These are phyloP conservation scores for Alnus glutinosa DNA, from an alignment of 306 rosid genomes.

Conservation along the genomic window DNA sequence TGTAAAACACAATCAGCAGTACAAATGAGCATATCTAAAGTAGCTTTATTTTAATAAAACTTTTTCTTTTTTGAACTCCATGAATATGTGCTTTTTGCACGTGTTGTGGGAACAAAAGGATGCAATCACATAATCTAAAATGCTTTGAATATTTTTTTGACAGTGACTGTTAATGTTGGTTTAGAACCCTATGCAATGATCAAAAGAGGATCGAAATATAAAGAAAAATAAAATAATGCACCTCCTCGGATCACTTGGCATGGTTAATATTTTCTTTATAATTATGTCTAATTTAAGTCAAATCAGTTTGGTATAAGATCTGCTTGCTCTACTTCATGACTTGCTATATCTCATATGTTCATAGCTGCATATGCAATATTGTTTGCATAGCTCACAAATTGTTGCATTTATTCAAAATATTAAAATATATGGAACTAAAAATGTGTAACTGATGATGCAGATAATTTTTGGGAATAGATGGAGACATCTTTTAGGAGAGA, in stretches of 20 bases:
- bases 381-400: not conserved
- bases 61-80: no score
- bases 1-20: not conserved
- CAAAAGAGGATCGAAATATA: constrained; percentile 7
- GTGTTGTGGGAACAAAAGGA: not conserved
- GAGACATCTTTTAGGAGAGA: constrained; percentile 90
- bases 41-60: no score
- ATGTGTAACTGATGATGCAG: constrained; percentile 52
- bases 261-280: constrained; percentile 20
- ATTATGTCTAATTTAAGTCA: not conserved
- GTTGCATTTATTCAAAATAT: constrained; percentile 8
- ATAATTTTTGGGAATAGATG: constrained; percentile 95
- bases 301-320: not conserved
- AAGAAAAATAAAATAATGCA: constrained; percentile 16
- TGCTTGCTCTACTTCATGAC: constrained; percentile 13
- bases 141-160: constrained; percentile 2
- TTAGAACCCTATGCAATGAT: constrained; percentile 10
- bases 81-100: not conserved
- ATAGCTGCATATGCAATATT: not conserved
- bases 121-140: not conserved
- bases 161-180: constrained; percentile 17
- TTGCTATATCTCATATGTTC: not conserved
- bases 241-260: constrained; percentile 10
- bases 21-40: not conserved
- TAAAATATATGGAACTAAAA: constrained; percentile 20